Evolutionary conservation across 495 filamentous ascomycete genomes (phyloP).

Genomic region (Achaetomiella virescens): DNA sequence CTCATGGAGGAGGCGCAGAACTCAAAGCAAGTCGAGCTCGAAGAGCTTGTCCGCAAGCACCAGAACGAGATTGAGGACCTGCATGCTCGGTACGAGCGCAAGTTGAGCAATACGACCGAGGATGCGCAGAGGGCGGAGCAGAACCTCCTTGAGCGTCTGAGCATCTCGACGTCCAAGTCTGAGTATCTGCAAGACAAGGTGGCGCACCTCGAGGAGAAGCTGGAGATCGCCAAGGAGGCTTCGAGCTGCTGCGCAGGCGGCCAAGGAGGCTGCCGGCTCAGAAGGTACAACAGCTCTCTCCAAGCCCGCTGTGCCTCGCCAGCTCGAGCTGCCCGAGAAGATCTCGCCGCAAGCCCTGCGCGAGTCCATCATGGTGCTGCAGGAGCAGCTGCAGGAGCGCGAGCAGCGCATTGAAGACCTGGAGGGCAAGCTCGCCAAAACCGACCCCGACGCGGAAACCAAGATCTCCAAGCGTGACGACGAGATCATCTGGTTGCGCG

Average conservation of each 20-base stretch:
- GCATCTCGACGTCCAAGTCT: constrained; percentile 70
- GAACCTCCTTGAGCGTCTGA: constrained; percentile 63
- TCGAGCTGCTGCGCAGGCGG: constrained; percentile 83
- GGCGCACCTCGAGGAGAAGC: constrained; percentile 71
- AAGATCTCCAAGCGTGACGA: constrained; percentile 85
- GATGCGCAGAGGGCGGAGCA: constrained; percentile 65
- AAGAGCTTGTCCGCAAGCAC: constrained; percentile 62
- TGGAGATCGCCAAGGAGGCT: constrained; percentile 85
- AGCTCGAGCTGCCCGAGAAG: constrained; percentile 64
- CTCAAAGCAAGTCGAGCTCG: constrained; percentile 56
- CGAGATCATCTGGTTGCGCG: constrained; percentile 93
- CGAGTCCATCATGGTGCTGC: constrained; percentile 91
- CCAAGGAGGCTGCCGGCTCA: constrained; percentile 54
- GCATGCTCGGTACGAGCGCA: constrained; percentile 64
- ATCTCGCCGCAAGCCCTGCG: constrained; percentile 89
- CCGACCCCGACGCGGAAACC: constrained; percentile 65
- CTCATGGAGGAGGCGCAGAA: constrained; percentile 68
- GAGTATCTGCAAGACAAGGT: constrained; percentile 77
- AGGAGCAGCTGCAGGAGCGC: constrained; percentile 92
- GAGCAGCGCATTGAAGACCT: constrained; percentile 83
- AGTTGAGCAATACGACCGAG: constrained; percentile 62
- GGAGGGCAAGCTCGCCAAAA: constrained; percentile 58
- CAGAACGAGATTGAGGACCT: constrained; percentile 65
- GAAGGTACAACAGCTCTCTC: constrained; percentile 21
- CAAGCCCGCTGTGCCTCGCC: constrained; percentile 26